A percentile compares a stretch with the other conserved stretches of the same genome.
Evolutionary conservation across 2,329 filamentous ascomycete species (phyloP).

Genomic region (Neurospora crassa): DNA sequence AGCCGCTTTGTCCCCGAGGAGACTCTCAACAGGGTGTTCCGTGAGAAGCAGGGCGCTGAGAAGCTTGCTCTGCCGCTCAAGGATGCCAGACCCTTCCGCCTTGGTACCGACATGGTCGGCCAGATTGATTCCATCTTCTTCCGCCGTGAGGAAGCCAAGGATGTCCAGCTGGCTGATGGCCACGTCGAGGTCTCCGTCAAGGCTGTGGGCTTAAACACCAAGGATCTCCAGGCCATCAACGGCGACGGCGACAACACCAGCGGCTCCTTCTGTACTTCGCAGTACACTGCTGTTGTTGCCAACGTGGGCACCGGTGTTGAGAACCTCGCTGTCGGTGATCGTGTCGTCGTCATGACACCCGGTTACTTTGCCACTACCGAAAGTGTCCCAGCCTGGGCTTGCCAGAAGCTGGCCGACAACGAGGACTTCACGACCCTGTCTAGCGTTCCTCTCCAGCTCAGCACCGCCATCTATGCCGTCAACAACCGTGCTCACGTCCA

Average conservation of each 20-base stretch:
- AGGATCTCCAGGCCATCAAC: constrained; percentile 15
- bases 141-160: neutral
- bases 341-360: constrained; percentile 15
- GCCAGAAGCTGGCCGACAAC: constrained; percentile 10
- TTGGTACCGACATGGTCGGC: neutral
- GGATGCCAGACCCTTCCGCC: neutral
- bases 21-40: constrained; percentile 14
- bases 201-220: constrained; percentile 13
- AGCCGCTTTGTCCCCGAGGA: constrained; percentile 17
- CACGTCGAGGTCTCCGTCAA: constrained; percentile 16
- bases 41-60: neutral
- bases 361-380: constrained; percentile 17
- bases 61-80: neutral
- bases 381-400: constrained; percentile 8
- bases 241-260: constrained; percentile 19
- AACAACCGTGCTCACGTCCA: constrained; percentile 14
- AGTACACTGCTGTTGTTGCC: constrained; percentile 13
- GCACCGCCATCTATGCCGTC: constrained; percentile 17
- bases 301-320: constrained; percentile 13
- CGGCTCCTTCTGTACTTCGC: constrained; percentile 7
- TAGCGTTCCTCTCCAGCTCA: constrained; percentile 10
- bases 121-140: neutral
- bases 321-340: constrained; percentile 16
- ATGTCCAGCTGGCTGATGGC: neutral
- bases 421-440: constrained; percentile 10